phyloP scores from a whole-genome alignment of 495 filamentous ascomycete species.

The Tuber brumale region DNA sequence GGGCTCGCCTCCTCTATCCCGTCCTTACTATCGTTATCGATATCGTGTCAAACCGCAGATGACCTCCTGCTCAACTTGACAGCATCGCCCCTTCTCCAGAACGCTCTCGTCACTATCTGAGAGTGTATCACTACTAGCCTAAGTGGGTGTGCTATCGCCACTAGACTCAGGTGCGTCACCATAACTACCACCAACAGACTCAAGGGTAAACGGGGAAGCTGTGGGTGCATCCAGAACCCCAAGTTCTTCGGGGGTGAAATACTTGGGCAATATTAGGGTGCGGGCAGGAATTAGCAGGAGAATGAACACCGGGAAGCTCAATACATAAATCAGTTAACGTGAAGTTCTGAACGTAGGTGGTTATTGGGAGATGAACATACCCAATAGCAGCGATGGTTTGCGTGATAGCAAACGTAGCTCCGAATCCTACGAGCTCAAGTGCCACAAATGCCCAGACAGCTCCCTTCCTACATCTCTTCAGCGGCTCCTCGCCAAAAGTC shows the following conservation, averaged over 20 bases:
- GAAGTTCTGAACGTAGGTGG: not conserved
- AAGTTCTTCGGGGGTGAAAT: conserved; percentile 64
- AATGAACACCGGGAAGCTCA: conserved; percentile 75
- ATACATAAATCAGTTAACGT: conserved; percentile 8
- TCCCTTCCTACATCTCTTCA: conserved; percentile 53
- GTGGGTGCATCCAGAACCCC: conserved; percentile 67
- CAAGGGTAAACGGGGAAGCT: conserved; percentile 78
- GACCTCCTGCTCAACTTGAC: conserved; percentile 25
- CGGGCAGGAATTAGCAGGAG: conserved; percentile 70
- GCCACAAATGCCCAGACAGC: conserved; percentile 71
- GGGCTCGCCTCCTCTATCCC: conserved; percentile 16
- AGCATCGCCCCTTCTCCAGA: conserved; percentile 41
- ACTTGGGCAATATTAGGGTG: conserved; percentile 63
- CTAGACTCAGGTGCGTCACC: conserved; percentile 44
- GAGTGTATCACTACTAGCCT: conserved; percentile 16
- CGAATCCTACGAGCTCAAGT: conserved; percentile 74
- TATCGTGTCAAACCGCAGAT: conserved; percentile 17
- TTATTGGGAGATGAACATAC: conserved; percentile 5
- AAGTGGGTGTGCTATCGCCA: conserved; percentile 22
- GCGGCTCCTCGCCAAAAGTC: conserved; percentile 59
- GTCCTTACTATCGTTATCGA: conserved; percentile 10
- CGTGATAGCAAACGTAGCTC: conserved; percentile 84
- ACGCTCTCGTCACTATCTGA: conserved; percentile 41
- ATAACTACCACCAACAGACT: conserved; percentile 69
- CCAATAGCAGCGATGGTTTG: conserved; percentile 93